phyloP scores from a whole-genome alignment of 257 asterid genomes.

The Knoxia roxburghii region DNA sequence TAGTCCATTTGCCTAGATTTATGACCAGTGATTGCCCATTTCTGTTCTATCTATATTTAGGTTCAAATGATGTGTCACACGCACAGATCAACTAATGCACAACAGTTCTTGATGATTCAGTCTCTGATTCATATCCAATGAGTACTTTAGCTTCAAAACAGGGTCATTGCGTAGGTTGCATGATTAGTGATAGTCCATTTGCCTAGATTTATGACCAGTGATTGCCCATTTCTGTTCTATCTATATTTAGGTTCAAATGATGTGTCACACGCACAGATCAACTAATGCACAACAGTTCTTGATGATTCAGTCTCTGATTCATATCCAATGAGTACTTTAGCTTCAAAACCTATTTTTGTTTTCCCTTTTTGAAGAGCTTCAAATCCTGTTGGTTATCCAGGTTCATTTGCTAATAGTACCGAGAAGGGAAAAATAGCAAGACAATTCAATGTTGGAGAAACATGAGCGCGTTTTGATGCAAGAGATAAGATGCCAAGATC shows the following conservation, averaged over 20 bases:
- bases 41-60: neutral
- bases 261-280: neutral
- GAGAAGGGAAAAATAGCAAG: conserved; percentile 24
- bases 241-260: neutral
- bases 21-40: too few relatives aligned
- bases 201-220: too few relatives aligned
- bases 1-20: too few relatives aligned
- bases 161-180: too few relatives aligned
- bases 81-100: too few relatives aligned
- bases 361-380: too few relatives aligned
- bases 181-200: too few relatives aligned
- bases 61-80: neutral
- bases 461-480: conserved; percentile 64
- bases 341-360: conserved; percentile 6
- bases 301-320: neutral
- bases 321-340: neutral
- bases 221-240: too few relatives aligned
- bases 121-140: neutral
- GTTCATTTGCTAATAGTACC: too few relatives aligned
- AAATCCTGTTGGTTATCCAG: too few relatives aligned
- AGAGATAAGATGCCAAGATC: conserved; percentile 47
- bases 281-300: neutral
- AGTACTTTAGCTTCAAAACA: neutral
- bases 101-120: neutral
- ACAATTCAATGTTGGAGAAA: conserved; percentile 36